A percentile compares a stretch with the other conserved stretches of the same genome.
These are phyloP conservation scores for Alternaria dauci DNA, from an alignment of 2,329 filamentous ascomycete genomes.

Conservation along the genomic window DNA sequence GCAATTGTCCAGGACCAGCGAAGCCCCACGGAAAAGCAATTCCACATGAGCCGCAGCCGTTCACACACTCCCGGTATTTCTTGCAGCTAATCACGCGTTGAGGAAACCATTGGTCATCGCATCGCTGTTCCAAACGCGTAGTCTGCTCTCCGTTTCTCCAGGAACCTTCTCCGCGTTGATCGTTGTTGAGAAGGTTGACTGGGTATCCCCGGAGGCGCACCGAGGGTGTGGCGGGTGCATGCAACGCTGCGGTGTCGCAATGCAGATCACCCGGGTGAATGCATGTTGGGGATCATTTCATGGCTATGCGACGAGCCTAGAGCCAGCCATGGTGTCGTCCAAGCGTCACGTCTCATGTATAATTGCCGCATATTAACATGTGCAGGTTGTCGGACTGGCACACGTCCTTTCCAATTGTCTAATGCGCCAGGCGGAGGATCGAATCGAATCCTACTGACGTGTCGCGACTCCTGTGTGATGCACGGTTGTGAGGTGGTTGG, in stretches of 20 bases:
- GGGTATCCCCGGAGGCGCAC: constrained; percentile 2
- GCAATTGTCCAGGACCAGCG: neutral
- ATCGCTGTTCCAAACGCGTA: neutral
- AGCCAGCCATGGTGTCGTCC: neutral
- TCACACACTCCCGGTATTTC: neutral
- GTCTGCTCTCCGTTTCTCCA: neutral
- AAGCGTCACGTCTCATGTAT: neutral
- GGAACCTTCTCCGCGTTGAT: constrained; percentile 1
- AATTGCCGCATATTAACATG: neutral
- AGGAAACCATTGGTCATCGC: neutral
- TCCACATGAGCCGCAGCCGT: neutral
- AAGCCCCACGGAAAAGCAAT: neutral
- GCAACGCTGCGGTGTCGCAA: neutral
- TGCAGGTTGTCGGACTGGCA: neutral
- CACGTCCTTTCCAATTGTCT: neutral
- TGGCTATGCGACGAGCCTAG: neutral
- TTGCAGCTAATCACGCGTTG: neutral
- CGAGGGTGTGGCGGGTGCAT: neutral
- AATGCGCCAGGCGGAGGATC: neutral
- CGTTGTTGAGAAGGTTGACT: neutral
- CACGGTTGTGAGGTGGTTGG: neutral
- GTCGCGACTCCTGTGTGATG: neutral
- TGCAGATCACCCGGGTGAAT: constrained; percentile 4
- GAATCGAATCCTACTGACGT: neutral
- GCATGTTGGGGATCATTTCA: neutral